These are phyloP conservation scores for Neurospora hispaniola DNA, from an alignment of 495 filamentous ascomycete species.

Conservation along the genomic window DNA sequence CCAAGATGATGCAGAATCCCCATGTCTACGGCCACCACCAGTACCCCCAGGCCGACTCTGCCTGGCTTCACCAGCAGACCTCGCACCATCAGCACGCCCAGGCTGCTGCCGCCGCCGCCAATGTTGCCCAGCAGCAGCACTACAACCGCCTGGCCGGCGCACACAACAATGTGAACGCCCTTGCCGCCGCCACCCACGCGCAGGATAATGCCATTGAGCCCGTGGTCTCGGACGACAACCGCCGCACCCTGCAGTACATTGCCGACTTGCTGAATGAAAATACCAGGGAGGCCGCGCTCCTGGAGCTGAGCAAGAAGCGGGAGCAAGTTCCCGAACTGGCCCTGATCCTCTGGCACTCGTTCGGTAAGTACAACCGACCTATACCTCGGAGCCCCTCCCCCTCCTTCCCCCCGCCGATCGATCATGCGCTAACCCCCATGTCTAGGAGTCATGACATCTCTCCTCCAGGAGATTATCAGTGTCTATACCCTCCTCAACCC, in stretches of 20 bases:
- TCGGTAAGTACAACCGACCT: conserved; percentile 50
- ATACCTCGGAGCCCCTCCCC: conserved; percentile 1
- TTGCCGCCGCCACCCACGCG: conserved; percentile 42
- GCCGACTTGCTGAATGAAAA: conserved; percentile 82
- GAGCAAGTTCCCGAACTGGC: conserved; percentile 97
- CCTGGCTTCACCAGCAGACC: conserved; percentile 65
- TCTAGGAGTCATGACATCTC: conserved; percentile 91
- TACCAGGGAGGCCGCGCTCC: conserved; percentile 78
- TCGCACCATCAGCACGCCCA: conserved; percentile 58
- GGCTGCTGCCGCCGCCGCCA: conserved; percentile 50
- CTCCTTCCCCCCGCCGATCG: neutral
- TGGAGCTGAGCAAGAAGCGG: conserved; percentile 97
- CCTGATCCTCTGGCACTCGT: conserved; percentile 96
- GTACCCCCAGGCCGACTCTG: conserved; percentile 61
- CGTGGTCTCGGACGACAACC: conserved; percentile 76
- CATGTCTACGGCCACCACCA: conserved; percentile 58
- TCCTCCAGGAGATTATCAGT: conserved; percentile 97
- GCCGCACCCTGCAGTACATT: conserved; percentile 84
- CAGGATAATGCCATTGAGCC: conserved; percentile 43
- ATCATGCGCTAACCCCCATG: conserved; percentile 8
- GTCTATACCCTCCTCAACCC: conserved; percentile 96
- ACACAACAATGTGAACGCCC: conserved; percentile 40
- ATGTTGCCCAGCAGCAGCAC: conserved; percentile 63
- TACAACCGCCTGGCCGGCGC: conserved; percentile 65
- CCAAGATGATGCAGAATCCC: conserved; percentile 32